Conservation (phyloP, 306 rosid species). For the Sicyos baderoa region DNA sequence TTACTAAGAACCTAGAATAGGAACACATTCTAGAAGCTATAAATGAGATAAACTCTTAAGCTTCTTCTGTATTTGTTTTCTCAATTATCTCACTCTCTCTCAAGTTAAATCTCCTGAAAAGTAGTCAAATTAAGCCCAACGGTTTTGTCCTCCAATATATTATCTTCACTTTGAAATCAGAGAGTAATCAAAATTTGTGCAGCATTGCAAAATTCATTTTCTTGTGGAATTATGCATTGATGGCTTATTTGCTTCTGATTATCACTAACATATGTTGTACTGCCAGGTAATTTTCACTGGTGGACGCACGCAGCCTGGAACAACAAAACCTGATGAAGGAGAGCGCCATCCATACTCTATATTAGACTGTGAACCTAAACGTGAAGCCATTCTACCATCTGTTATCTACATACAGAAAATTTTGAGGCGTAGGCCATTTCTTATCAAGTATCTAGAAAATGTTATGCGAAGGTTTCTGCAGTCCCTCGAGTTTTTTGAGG, state of each 20-base stretch:
- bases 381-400: slow-evolving; percentile 74
- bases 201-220: background rate
- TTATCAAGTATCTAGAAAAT: slow-evolving; percentile 96
- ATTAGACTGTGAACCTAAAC: slow-evolving; percentile 72
- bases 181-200: background rate
- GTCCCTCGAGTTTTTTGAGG: slow-evolving; percentile 97
- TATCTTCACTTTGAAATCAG: no score
- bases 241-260: background rate
- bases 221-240: background rate
- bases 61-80: background rate
- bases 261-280: background rate
- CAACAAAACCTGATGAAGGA: slow-evolving; percentile 99
- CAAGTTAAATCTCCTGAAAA: background rate
- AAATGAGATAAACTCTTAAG: background rate
- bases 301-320: slow-evolving; percentile 99
- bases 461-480: slow-evolving; percentile 93
- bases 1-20: background rate
- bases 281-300: slow-evolving; percentile 90
- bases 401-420: slow-evolving; percentile 92
- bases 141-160: background rate
- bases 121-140: background rate
- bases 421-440: slow-evolving; percentile 87
- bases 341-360: slow-evolving; percentile 93
- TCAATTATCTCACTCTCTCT: background rate
- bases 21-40: background rate